These are phyloP conservation scores for Kodamaea nitidulidarum DNA, from an alignment of 805 yeast genomes.

Conservation along the genomic window DNA sequence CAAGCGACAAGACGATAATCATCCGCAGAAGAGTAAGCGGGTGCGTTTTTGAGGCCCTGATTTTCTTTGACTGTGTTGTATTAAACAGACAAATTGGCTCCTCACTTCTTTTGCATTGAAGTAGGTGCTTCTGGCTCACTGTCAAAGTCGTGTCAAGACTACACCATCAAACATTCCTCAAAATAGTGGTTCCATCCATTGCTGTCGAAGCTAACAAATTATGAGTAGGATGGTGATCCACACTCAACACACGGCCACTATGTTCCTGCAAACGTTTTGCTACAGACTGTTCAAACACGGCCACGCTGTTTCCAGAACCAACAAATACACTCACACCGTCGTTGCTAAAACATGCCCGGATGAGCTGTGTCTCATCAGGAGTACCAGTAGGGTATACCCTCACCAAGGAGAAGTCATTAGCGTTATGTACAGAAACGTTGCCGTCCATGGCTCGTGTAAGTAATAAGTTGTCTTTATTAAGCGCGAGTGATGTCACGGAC, in stretches of 20 bases:
- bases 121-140: too few species aligned
- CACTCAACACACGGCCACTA: constrained; percentile 55
- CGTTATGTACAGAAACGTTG: constrained; percentile 14
- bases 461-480: constrained; percentile 44
- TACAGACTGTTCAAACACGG: constrained; percentile 43
- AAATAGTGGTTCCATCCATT: constrained; percentile 52
- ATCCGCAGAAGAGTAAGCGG: neutral
- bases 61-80: too few species aligned
- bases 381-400: constrained; percentile 5
- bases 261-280: constrained; percentile 56
- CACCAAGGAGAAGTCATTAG: constrained; percentile 1
- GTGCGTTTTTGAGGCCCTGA: neutral
- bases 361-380: constrained; percentile 44
- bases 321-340: constrained; percentile 42
- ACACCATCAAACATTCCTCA: constrained; percentile 22
- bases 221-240: constrained; percentile 47
- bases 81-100: too few species aligned
- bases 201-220: constrained; percentile 47
- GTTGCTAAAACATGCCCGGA: constrained; percentile 47
- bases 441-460: constrained; percentile 57
- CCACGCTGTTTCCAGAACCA: constrained; percentile 61
- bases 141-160: too few species aligned
- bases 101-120: too few species aligned
- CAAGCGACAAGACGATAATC: neutral
- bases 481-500: constrained; percentile 51